These are phyloP conservation scores for Yamadazyma nakazawae DNA, from an alignment of 805 yeast species.

Conservation along the genomic window DNA sequence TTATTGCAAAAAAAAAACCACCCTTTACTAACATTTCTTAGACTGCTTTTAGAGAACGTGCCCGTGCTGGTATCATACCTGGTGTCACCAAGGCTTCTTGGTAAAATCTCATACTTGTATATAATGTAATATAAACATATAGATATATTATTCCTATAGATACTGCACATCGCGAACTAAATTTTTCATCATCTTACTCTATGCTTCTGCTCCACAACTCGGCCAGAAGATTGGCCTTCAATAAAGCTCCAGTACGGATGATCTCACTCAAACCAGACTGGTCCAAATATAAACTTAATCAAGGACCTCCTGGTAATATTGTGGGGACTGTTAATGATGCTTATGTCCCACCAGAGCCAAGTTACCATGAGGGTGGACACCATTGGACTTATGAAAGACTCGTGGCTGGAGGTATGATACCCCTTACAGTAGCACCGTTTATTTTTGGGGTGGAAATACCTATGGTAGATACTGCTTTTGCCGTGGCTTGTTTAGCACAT, in stretches of 20 bases:
- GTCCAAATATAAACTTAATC: constrained; percentile 50
- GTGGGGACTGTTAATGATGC: constrained; percentile 96
- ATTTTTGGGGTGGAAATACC: constrained; percentile 71
- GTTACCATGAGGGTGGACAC: constrained; percentile 72
- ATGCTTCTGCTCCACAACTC: background rate
- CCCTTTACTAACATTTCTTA: constrained; percentile 19
- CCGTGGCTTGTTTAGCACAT: constrained; percentile 68
- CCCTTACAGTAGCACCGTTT: constrained; percentile 73
- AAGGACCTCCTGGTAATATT: constrained; percentile 87
- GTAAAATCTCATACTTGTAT: constrained; percentile 19
- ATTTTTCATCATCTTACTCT: constrained; percentile 1
- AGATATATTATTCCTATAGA: background rate
- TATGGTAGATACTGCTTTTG: constrained; percentile 66
- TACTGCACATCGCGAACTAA: constrained; percentile 4
- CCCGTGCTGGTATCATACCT: constrained; percentile 45
- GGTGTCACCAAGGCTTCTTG: constrained; percentile 46
- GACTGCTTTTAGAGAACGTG: constrained; percentile 46
- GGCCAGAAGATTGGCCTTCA: background rate
- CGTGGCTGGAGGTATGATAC: constrained; percentile 68
- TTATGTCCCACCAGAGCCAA: constrained; percentile 58
- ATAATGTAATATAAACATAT: constrained; percentile 3
- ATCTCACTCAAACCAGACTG: constrained; percentile 41
- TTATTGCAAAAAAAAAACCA: background rate
- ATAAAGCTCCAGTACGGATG: constrained; percentile 10
- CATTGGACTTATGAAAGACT: constrained; percentile 93